Evolutionary conservation across 495 filamentous ascomycete genomes (phyloP).

Genomic region (Venustampulla echinocandica): DNA sequence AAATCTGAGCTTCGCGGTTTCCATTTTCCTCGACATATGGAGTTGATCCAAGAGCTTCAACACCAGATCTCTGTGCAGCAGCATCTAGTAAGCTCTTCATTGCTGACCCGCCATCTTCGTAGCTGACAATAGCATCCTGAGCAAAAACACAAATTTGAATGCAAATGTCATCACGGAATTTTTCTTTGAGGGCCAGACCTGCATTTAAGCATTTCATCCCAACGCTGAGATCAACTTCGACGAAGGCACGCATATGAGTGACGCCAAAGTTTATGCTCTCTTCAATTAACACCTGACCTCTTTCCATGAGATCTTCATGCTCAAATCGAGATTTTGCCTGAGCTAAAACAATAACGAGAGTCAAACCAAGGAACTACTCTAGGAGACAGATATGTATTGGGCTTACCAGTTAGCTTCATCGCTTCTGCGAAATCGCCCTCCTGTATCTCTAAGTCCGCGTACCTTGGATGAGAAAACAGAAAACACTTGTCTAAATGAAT

Average conservation of each 20-base stretch:
- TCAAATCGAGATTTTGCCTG: conserved; percentile 56
- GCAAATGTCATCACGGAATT: conserved; percentile 45
- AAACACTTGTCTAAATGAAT: conserved; percentile 73
- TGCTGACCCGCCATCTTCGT: conserved; percentile 36
- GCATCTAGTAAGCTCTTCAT: conserved; percentile 37
- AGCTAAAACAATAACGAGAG: conserved; percentile 13
- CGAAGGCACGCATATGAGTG: conserved; percentile 63
- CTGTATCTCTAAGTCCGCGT: conserved; percentile 47
- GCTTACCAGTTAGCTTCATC: conserved; percentile 43
- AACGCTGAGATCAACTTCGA: conserved; percentile 62
- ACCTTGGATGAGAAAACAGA: conserved; percentile 47
- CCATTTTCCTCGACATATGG: conserved; percentile 59
- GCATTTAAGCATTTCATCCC: conserved; percentile 48
- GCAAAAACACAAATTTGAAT: conserved; percentile 69
- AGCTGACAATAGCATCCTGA: conserved; percentile 60
- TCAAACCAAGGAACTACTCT: not conserved
- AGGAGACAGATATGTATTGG: conserved; percentile 1
- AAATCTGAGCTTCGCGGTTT: conserved; percentile 30
- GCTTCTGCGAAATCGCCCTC: conserved; percentile 61
- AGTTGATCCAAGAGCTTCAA: conserved; percentile 59
- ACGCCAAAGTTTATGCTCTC: conserved; percentile 61
- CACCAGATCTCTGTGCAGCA: conserved; percentile 34
- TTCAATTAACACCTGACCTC: conserved; percentile 57
- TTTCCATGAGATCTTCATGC: conserved; percentile 46
- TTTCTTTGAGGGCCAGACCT: conserved; percentile 47